Percentiles rank a stretch among this genome's conserved stretches.
Conservation (phyloP, 2,329 filamentous ascomycete genomes). For the Fusarium praegraminearum region DNA sequence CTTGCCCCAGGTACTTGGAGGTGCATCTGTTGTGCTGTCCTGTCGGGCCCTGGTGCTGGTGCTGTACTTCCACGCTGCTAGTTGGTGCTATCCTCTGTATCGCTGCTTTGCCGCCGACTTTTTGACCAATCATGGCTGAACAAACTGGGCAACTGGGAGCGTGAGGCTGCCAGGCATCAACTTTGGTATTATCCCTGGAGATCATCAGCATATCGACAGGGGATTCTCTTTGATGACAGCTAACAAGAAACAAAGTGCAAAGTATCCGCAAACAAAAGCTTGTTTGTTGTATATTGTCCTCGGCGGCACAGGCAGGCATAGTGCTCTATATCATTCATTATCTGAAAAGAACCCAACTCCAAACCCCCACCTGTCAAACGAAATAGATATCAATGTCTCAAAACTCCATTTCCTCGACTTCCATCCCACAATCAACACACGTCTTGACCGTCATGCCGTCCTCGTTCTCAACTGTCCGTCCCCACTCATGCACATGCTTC, state of each 20-base stretch:
- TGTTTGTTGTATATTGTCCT: neutral
- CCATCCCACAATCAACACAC: constrained; percentile 80
- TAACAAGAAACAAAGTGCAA: neutral
- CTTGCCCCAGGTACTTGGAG: constrained; percentile 33
- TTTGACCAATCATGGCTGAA: constrained; percentile 47
- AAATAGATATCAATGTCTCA: constrained; percentile 46
- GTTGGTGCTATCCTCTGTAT: constrained; percentile 35
- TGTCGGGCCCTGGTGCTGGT: constrained; percentile 11
- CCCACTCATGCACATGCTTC: constrained; percentile 92
- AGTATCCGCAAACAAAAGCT: neutral
- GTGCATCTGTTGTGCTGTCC: constrained; percentile 36
- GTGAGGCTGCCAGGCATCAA: constrained; percentile 50
- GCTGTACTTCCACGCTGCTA: constrained; percentile 38
- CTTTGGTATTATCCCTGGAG: constrained; percentile 32
- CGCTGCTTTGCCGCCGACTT: constrained; percentile 43
- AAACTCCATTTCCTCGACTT: constrained; percentile 81
- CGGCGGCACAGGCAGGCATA: neutral
- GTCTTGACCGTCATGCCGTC: constrained; percentile 84
- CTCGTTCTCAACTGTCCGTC: constrained; percentile 74
- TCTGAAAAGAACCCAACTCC: neutral
- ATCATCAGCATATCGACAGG: constrained; percentile 10
- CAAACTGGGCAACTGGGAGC: neutral
- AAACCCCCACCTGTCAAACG: neutral
- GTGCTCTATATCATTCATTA: neutral
- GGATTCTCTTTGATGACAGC: constrained; percentile 6